A percentile compares a stretch with the other conserved stretches of the same genome.
Conservation (phyloP, 2,329 filamentous ascomycete genomes). For the Fusarium avenaceum region DNA sequence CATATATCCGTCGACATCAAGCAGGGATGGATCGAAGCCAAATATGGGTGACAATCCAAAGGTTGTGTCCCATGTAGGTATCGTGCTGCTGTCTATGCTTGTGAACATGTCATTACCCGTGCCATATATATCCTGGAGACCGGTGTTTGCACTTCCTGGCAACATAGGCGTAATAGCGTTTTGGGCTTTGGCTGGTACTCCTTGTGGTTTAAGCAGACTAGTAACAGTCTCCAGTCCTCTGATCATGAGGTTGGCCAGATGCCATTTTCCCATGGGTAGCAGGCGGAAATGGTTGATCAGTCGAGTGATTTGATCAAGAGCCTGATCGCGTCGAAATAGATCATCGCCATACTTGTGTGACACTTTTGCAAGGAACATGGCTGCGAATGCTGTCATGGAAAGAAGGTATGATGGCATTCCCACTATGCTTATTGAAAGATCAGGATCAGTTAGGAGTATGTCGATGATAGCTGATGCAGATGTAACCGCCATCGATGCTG, state of each 20-base stretch:
- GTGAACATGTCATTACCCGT: constrained; percentile 21
- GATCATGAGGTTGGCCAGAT: constrained; percentile 62
- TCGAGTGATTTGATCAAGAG: constrained; percentile 55
- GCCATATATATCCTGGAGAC: constrained; percentile 5
- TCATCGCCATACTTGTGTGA: constrained; percentile 58
- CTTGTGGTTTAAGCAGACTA: constrained; percentile 3
- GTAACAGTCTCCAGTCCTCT: constrained; percentile 57
- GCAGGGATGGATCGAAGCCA: constrained; percentile 45
- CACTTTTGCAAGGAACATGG: constrained; percentile 64
- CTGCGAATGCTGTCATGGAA: constrained; percentile 67
- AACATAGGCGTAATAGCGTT: background rate
- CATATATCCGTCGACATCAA: constrained; percentile 35
- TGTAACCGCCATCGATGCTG: constrained; percentile 50
- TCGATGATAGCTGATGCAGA: constrained; percentile 61
- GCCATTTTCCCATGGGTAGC: constrained; percentile 59
- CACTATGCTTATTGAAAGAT: constrained; percentile 56
- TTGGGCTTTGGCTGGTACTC: background rate
- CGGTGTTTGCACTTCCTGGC: background rate
- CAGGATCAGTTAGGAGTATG: constrained; percentile 58
- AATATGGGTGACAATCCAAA: constrained; percentile 51
- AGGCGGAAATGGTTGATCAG: constrained; percentile 58
- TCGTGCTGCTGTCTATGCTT: constrained; percentile 28
- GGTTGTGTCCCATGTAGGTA: constrained; percentile 45
- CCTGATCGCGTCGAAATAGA: constrained; percentile 55
- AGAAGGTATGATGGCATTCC: constrained; percentile 66